Percentiles rank a stretch among this genome's conserved stretches.
Conservation (phyloP, 2,329 filamentous ascomycete genomes). For the Metarhizium guizhouense region DNA sequence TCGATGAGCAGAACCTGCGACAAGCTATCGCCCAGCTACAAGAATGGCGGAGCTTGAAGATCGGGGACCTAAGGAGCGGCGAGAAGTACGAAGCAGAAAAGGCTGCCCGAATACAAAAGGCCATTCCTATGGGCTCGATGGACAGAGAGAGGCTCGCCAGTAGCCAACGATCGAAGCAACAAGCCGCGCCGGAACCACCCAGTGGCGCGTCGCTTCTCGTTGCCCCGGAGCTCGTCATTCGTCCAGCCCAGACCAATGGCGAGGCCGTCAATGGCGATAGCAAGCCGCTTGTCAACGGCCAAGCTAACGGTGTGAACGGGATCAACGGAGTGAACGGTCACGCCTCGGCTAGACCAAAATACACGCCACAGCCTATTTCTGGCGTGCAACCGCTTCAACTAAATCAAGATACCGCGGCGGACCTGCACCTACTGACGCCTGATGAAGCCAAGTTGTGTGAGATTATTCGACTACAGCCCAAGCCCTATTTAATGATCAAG, state of each 20-base stretch:
- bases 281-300: constrained; percentile 46
- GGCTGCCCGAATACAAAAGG: constrained; percentile 59
- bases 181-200: constrained; percentile 57
- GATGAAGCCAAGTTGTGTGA: constrained; percentile 85
- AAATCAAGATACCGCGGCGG: constrained; percentile 66
- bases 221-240: constrained; percentile 67
- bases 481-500: constrained; percentile 92
- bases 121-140: constrained; percentile 68
- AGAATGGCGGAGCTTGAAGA: constrained; percentile 81
- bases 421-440: constrained; percentile 74
- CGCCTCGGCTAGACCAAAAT: constrained; percentile 35
- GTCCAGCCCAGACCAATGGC: constrained; percentile 30
- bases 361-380: constrained; percentile 46
- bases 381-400: constrained; percentile 58
- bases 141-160: constrained; percentile 71
- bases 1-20: constrained; percentile 85
- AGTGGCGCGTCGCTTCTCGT: constrained; percentile 69
- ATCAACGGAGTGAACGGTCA: constrained; percentile 29
- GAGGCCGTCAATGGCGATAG: constrained; percentile 39
- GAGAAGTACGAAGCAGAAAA: constrained; percentile 94
- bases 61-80: constrained; percentile 75
- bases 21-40: constrained; percentile 86
- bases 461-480: constrained; percentile 75
- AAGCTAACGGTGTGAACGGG: constrained; percentile 32
- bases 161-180: constrained; percentile 59